Evolutionary conservation across 805 yeast genomes (phyloP).

Genomic region (Naumovozyma baii): DNA sequence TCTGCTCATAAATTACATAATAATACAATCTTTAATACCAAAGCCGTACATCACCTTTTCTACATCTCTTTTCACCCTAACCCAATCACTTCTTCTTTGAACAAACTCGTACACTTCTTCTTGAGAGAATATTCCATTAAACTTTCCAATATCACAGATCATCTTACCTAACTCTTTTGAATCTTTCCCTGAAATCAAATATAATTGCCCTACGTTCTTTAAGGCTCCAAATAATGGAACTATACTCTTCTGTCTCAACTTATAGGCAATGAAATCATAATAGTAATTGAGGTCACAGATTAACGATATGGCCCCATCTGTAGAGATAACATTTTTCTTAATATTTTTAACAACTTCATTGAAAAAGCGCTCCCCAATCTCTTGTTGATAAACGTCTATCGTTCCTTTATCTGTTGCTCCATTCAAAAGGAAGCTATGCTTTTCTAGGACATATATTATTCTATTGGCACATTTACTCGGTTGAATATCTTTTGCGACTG

Average conservation of each 20-base stretch:
- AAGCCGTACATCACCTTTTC: conserved; percentile 94
- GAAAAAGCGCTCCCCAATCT: conserved; percentile 81
- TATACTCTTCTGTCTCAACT: conserved; percentile 55
- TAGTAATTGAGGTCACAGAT: conserved; percentile 75
- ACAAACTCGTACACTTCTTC: conserved; percentile 93
- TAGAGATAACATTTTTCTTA: conserved; percentile 62
- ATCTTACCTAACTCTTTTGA: conserved; percentile 78
- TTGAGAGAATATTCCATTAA: conserved; percentile 80
- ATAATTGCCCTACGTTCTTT: conserved; percentile 77
- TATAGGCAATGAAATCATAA: conserved; percentile 56
- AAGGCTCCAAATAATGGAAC: conserved; percentile 69
- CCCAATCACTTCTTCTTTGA: conserved; percentile 83
- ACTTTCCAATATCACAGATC: conserved; percentile 73
- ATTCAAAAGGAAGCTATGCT: conserved; percentile 61
- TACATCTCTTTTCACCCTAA: conserved; percentile 60
- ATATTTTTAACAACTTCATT: conserved; percentile 65
- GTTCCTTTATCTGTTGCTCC: conserved; percentile 83
- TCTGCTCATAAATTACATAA: no score
- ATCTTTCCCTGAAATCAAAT: conserved; percentile 53
- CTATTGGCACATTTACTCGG: conserved; percentile 59
- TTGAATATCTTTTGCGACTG: conserved; percentile 25
- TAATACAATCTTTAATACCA: conserved; percentile 64
- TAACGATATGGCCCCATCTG: conserved; percentile 71
- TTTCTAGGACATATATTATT: conserved; percentile 51
- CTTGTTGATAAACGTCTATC: conserved; percentile 88